These are phyloP conservation scores for Hortaea sp. DNA, from an alignment of 2,329 filamentous ascomycete species.

Conservation along the genomic window DNA sequence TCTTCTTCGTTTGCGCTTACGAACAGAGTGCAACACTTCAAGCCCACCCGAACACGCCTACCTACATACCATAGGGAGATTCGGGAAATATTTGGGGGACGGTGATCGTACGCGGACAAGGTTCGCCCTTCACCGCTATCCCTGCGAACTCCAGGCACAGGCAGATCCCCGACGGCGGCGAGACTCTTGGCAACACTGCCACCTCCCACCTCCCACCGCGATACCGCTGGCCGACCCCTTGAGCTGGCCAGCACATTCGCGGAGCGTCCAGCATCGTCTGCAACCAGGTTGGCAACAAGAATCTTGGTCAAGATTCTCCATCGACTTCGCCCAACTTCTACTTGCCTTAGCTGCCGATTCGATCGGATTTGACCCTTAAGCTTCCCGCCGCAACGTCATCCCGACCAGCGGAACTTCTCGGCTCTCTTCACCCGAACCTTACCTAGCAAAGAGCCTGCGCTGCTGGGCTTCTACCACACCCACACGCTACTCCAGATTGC, in stretches of 20 bases:
- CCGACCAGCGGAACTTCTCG: background rate
- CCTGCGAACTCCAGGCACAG: background rate
- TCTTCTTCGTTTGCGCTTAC: too few species aligned
- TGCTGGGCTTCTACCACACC: too few species aligned
- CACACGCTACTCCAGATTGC: too few species aligned
- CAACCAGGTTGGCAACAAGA: background rate
- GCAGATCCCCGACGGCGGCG: background rate
- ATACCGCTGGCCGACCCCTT: background rate
- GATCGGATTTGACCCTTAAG: background rate
- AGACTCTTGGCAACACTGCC: too few species aligned
- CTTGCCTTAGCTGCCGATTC: background rate
- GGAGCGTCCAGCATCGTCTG: background rate
- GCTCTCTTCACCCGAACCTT: background rate
- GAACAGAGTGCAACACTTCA: too few species aligned
- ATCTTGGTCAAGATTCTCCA: background rate
- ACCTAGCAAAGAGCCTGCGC: too few species aligned
- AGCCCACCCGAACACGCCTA: too few species aligned
- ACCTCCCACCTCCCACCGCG: background rate
- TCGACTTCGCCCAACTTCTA: background rate
- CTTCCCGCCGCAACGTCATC: background rate
- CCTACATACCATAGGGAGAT: background rate
- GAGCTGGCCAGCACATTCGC: background rate
- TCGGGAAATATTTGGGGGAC: background rate
- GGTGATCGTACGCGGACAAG: background rate
- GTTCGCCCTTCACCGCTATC: background rate